phyloP scores from a whole-genome alignment of 169 alveolate genomes.

The Eimeria praecox region DNA sequence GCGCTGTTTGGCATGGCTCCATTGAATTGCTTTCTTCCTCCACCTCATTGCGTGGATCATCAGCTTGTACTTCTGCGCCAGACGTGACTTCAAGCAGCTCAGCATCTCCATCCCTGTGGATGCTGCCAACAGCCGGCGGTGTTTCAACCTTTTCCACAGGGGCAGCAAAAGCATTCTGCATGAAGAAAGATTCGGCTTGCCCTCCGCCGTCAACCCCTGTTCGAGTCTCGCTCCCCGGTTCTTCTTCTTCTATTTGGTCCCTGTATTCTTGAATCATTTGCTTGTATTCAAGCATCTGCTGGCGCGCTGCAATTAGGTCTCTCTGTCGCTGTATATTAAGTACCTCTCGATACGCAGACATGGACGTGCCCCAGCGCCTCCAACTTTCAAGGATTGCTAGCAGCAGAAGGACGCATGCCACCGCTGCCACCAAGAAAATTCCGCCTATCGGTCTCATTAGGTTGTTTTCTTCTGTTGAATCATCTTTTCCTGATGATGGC shows the following conservation, averaged over 20 bases:
- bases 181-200: not conserved
- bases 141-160: not conserved
- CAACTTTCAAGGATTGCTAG: constrained; percentile 63
- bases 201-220: not conserved
- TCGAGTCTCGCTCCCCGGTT: not conserved
- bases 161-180: constrained; percentile 1
- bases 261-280: constrained; percentile 55
- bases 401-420: constrained; percentile 24
- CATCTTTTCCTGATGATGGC: constrained; percentile 35
- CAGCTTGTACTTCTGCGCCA: not conserved
- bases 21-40: not conserved
- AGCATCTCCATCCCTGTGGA: not conserved
- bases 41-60: not conserved
- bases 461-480: constrained; percentile 31
- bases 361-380: constrained; percentile 78
- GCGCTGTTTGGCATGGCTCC: not conserved
- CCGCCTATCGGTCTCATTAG: constrained; percentile 68
- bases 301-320: constrained; percentile 72
- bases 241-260: constrained; percentile 15
- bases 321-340: constrained; percentile 56
- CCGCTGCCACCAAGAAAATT: constrained; percentile 19
- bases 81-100: not conserved
- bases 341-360: constrained; percentile 65
- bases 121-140: not conserved
- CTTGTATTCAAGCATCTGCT: constrained; percentile 57